phyloP scores from a whole-genome alignment of 768 basidiomycete genomes.

The Trametes cubensis region DNA sequence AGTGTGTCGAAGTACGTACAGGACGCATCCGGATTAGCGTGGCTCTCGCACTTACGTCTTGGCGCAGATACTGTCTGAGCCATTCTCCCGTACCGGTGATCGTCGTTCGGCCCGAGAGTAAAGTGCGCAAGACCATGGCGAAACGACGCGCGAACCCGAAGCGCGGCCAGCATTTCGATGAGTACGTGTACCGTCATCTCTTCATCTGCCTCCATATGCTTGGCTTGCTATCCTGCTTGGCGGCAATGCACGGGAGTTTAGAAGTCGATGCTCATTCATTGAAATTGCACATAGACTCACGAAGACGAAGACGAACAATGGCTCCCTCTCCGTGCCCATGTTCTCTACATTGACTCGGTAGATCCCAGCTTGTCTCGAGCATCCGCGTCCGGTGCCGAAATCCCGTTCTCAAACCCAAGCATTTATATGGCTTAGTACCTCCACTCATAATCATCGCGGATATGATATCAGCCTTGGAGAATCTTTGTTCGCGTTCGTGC shows the following conservation, averaged over 20 bases:
- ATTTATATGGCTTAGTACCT: too few species aligned
- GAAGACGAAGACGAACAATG: conserved; percentile 24
- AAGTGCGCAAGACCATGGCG: conserved; percentile 80
- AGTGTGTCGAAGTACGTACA: conserved; percentile 54
- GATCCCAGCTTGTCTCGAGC: not conserved
- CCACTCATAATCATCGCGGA: too few species aligned
- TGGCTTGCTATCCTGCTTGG: not conserved
- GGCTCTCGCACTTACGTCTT: not conserved
- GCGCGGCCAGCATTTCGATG: conserved; percentile 81
- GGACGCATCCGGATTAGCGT: not conserved
- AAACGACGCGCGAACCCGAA: conserved; percentile 90
- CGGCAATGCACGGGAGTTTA: not conserved
- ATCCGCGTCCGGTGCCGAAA: too few species aligned
- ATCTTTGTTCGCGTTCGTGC: too few species aligned
- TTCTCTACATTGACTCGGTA: conserved; percentile 29
- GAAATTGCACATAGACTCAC: conserved; percentile 12
- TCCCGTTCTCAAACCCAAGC: too few species aligned
- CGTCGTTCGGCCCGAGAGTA: conserved; percentile 89
- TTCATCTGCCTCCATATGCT: not conserved
- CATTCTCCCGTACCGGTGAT: conserved; percentile 96
- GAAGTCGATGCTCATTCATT: not conserved
- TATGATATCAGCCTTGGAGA: too few species aligned
- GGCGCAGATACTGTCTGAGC: conserved; percentile 74
- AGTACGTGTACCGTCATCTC: conserved; percentile 39
- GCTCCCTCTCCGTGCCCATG: conserved; percentile 30